A percentile compares a stretch with the other conserved stretches of the same genome.
phyloP scores from a whole-genome alignment of 495 filamentous ascomycete genomes.

The Ramalina intermedia region DNA sequence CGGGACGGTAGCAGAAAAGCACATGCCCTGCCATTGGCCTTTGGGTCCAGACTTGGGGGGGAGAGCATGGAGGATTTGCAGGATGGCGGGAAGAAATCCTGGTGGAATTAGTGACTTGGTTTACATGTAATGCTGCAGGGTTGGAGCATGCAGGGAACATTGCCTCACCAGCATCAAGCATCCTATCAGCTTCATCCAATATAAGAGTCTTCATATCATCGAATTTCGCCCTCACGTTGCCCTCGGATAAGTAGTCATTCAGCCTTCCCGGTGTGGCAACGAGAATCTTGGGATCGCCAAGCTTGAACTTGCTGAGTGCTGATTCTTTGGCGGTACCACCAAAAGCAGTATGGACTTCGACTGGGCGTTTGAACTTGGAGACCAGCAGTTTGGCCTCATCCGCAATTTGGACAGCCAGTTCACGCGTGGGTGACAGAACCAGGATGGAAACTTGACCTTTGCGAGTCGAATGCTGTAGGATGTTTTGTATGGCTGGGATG shows the following conservation, averaged over 20 bases:
- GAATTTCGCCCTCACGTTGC: conserved; percentile 27
- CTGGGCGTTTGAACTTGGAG: conserved; percentile 22
- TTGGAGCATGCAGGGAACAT: background rate
- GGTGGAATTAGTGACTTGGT: background rate
- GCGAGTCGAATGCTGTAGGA: conserved; percentile 26
- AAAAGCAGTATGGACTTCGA: conserved; percentile 39
- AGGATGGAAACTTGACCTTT: conserved; percentile 43
- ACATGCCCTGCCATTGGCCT: conserved; percentile 50
- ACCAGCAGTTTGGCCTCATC: conserved; percentile 40
- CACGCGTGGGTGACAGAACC: conserved; percentile 50
- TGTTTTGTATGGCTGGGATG: conserved; percentile 55
- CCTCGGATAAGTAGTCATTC: conserved; percentile 43
- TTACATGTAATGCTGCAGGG: background rate
- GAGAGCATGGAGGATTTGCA: conserved; percentile 40
- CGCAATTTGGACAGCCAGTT: conserved; percentile 53
- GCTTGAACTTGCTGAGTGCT: conserved; percentile 31
- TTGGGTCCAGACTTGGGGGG: conserved; percentile 33
- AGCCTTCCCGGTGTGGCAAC: conserved; percentile 52
- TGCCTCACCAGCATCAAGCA: conserved; percentile 36
- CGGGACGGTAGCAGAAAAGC: conserved; percentile 57
- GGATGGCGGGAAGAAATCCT: conserved; percentile 44
- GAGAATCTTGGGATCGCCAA: conserved; percentile 36
- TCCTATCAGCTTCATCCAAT: conserved; percentile 54
- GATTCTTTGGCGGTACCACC: conserved; percentile 37
- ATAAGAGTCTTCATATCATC: conserved; percentile 41